These are phyloP conservation scores for Gnomoniopsis smithogilvyi DNA, from an alignment of 2,329 filamentous ascomycete genomes.

Conservation along the genomic window DNA sequence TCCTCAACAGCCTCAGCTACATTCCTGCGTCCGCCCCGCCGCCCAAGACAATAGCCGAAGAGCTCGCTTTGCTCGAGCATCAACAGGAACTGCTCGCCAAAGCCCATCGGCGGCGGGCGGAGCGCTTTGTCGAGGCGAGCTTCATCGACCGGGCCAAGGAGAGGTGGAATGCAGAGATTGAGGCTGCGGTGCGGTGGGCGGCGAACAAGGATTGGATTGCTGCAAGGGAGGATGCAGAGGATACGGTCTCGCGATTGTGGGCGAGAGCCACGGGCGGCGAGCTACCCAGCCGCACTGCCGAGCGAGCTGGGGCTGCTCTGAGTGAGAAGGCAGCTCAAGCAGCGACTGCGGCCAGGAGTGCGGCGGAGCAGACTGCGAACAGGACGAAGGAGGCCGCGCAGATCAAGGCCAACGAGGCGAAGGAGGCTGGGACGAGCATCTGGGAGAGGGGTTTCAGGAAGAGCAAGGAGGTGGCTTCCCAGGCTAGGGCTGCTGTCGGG, in stretches of 20 bases:
- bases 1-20: slow-evolving; percentile 52
- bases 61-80: slow-evolving; percentile 17
- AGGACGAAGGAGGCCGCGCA: slow-evolving; percentile 25
- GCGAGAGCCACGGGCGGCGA: slow-evolving; percentile 31
- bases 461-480: slow-evolving; percentile 36
- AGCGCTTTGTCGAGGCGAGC: slow-evolving; percentile 34
- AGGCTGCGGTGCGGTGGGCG: slow-evolving; percentile 62
- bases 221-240: slow-evolving; percentile 57
- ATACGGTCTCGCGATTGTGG: slow-evolving; percentile 43
- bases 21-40: slow-evolving; percentile 39
- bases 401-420: slow-evolving; percentile 32
- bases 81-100: slow-evolving; percentile 17
- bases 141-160: slow-evolving; percentile 69
- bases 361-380: slow-evolving; percentile 18
- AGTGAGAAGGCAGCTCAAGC: slow-evolving; percentile 19
- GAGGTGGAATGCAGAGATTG: slow-evolving; percentile 73
- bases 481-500: slow-evolving; percentile 33
- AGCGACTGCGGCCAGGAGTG: slow-evolving; percentile 20
- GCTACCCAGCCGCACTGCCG: slow-evolving; percentile 32
- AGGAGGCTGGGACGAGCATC: slow-evolving; percentile 34
- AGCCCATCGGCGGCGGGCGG: slow-evolving; percentile 6
- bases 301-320: slow-evolving; percentile 20
- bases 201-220: slow-evolving; percentile 65
- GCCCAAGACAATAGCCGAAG: slow-evolving; percentile 29
- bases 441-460: slow-evolving; percentile 39